Evolutionary conservation across 176 grass and related monocot genomes (phyloP).

Genomic region (Tillandsia leiboldiana): DNA sequence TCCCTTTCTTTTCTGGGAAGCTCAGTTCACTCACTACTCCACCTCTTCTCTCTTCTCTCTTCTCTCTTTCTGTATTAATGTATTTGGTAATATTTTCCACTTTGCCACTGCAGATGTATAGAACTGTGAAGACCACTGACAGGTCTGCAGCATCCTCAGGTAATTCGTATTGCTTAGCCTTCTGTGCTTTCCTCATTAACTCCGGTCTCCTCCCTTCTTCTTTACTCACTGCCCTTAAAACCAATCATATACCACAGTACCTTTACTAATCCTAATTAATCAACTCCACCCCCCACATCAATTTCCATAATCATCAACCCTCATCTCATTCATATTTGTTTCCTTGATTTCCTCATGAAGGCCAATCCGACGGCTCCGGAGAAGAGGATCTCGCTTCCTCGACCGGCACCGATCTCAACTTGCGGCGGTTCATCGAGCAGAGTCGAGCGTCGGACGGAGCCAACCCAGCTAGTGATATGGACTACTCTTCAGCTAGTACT

Average conservation of each 20-base stretch:
- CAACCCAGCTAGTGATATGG: not conserved
- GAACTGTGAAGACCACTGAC: constrained; percentile 28
- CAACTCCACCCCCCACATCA: too few relatives aligned
- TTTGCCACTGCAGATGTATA: constrained; percentile 19
- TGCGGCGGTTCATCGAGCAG: not conserved
- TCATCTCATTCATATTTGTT: not conserved
- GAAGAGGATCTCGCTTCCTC: constrained; percentile 14
- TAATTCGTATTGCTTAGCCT: constrained; percentile 14
- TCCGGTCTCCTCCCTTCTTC: not conserved
- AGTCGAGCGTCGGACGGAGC: not conserved
- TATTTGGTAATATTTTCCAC: too few relatives aligned
- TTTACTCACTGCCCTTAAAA: not conserved
- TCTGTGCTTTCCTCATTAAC: not conserved
- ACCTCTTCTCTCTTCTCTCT: not conserved
- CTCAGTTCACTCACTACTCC: constrained; percentile 1
- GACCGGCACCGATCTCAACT: not conserved
- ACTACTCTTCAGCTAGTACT: not conserved
- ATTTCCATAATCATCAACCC: too few relatives aligned
- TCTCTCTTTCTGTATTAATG: not conserved
- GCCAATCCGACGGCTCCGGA: constrained; percentile 15
- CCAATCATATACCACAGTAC: too few relatives aligned
- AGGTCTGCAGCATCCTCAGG: constrained; percentile 21
- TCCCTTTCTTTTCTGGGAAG: constrained; percentile 6
- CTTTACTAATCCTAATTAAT: too few relatives aligned
- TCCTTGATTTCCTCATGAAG: not conserved